Conservation (phyloP, 164 flowering plant species). For the Akebia trifoliata region DNA sequence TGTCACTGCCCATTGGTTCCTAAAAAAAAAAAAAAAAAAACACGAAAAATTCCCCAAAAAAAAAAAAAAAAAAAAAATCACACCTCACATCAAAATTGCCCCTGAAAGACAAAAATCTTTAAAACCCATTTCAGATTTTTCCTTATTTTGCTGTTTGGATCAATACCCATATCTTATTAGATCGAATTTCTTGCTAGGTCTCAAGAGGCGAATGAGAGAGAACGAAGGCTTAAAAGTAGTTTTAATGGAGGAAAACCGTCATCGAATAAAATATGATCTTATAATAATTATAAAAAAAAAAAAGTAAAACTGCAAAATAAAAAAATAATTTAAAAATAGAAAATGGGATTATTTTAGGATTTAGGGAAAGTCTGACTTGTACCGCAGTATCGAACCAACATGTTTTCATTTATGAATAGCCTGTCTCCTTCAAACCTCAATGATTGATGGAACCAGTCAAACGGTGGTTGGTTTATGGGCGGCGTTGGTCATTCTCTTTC, state of each 20-base stretch:
- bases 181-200: constrained; percentile 6
- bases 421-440: too few species aligned
- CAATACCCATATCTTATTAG: constrained; percentile 9
- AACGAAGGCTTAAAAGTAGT: neutral
- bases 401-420: too few species aligned
- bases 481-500: too few species aligned
- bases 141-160: constrained; percentile 7
- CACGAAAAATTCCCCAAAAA: constrained; percentile 1
- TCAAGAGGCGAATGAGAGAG: neutral
- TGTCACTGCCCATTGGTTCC: constrained; percentile 1
- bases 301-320: too few species aligned
- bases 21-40: constrained; percentile 19
- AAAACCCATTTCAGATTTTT: constrained; percentile 6
- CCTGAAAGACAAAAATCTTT: constrained; percentile 10
- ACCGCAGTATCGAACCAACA: too few species aligned
- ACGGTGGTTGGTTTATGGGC: too few species aligned
- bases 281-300: too few species aligned
- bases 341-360: too few species aligned
- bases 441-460: too few species aligned
- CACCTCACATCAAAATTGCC: constrained; percentile 9
- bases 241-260: constrained; percentile 7
- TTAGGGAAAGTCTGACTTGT: too few species aligned
- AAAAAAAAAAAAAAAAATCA: constrained; percentile 6
- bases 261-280: too few species aligned
- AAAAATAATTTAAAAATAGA: too few species aligned